Conservation (phyloP, 2,329 filamentous ascomycete species). For the Aspergillus japonicus region DNA sequence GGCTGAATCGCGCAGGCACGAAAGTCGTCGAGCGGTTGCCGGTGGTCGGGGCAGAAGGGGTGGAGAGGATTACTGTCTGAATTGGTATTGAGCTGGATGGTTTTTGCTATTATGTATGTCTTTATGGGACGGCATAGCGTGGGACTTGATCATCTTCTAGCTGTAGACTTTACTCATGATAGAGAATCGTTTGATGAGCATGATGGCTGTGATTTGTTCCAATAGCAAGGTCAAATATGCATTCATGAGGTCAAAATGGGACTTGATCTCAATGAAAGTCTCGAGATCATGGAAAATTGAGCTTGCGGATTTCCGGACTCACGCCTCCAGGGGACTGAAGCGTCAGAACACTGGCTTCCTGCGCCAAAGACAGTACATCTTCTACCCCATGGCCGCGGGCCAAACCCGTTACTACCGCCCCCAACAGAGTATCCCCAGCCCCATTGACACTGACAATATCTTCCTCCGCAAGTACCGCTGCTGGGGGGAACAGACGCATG, state of each 20-base stretch:
- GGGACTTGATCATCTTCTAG: not conserved
- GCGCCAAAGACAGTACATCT: conserved; percentile 73
- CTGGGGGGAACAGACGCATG: conserved; percentile 71
- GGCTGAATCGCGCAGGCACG: conserved; percentile 28
- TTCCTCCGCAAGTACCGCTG: conserved; percentile 57
- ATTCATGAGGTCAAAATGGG: not conserved
- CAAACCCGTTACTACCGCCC: conserved; percentile 77
- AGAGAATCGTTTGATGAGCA: not conserved
- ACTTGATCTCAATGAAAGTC: not conserved
- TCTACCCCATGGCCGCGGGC: conserved; percentile 56
- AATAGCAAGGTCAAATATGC: not conserved
- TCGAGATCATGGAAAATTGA: conserved; percentile 5
- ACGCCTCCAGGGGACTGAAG: conserved; percentile 75
- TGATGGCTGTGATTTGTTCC: not conserved
- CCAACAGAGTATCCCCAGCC: conserved; percentile 89
- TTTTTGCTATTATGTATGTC: not conserved
- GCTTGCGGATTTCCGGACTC: conserved; percentile 30
- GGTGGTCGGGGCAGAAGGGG: conserved; percentile 37
- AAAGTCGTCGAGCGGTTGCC: conserved; percentile 32
- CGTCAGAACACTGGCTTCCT: conserved; percentile 76
- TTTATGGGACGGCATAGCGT: not conserved
- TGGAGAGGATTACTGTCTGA: conserved; percentile 24
- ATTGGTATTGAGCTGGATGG: not conserved
- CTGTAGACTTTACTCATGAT: not conserved
- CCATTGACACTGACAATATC: conserved; percentile 89